These are phyloP conservation scores for Candida maris DNA, from an alignment of 805 yeast genomes.

Conservation along the genomic window DNA sequence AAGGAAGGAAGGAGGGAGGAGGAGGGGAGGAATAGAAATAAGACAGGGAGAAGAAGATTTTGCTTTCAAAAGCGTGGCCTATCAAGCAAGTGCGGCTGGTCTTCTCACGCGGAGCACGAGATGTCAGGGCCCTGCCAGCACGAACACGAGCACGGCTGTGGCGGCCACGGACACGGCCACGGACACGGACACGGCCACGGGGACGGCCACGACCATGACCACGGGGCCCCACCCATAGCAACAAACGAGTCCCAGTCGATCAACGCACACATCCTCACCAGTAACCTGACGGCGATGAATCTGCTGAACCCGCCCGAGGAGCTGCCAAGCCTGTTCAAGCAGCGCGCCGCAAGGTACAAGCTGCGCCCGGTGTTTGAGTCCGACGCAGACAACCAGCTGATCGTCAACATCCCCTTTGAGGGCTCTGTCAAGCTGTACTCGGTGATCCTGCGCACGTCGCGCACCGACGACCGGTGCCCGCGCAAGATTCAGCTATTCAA, in stretches of 20 bases:
- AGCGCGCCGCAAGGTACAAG: slow-evolving; percentile 45
- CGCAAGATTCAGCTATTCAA: slow-evolving; percentile 65
- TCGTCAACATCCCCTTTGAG: slow-evolving; percentile 76
- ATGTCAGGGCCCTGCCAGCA: slow-evolving; percentile 23
- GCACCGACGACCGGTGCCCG: slow-evolving; percentile 61
- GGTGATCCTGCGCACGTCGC: slow-evolving; percentile 62
- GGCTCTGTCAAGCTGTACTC: slow-evolving; percentile 67
- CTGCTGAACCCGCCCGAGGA: slow-evolving; percentile 51
- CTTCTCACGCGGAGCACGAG: too few relatives aligned
- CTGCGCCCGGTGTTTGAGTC: slow-evolving; percentile 43
- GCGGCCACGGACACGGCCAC: neutral
- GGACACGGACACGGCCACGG: slow-evolving; percentile 20
- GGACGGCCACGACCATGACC: slow-evolving; percentile 35
- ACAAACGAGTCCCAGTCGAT: slow-evolving; percentile 71
- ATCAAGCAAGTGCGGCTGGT: too few relatives aligned
- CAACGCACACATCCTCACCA: slow-evolving; percentile 53
- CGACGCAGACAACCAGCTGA: slow-evolving; percentile 80
- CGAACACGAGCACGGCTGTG: slow-evolving; percentile 15
- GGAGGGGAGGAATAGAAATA: too few relatives aligned
- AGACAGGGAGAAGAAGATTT: too few relatives aligned
- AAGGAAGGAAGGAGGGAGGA: too few relatives aligned
- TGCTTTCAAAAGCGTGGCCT: too few relatives aligned
- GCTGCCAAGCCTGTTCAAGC: slow-evolving; percentile 49
- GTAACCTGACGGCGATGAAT: slow-evolving; percentile 62
- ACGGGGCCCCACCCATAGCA: slow-evolving; percentile 60